Evolutionary conservation across 2,329 filamentous ascomycete genomes (phyloP).

Genomic region (Phoma sp.): DNA sequence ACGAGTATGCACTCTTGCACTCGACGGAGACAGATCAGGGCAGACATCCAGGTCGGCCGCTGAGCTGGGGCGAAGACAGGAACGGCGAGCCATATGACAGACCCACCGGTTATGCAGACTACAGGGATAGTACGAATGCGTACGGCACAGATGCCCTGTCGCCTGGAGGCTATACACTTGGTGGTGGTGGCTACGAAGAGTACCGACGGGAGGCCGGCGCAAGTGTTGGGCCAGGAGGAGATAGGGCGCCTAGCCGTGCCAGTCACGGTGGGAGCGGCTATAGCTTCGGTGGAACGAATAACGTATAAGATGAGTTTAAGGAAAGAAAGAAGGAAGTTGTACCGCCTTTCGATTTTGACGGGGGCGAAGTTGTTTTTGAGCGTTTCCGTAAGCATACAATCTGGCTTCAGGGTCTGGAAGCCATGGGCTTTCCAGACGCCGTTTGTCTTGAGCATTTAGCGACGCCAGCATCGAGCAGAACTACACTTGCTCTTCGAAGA

Average conservation of each 20-base stretch:
- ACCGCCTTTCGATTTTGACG: too few relatives aligned
- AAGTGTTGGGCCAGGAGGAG: constrained; percentile 7
- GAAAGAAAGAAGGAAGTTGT: not conserved
- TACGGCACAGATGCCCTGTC: constrained; percentile 40
- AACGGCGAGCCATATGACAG: constrained; percentile 24
- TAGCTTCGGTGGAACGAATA: constrained; percentile 24
- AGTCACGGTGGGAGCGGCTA: constrained; percentile 33
- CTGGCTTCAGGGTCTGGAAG: not conserved
- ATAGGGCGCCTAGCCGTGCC: constrained; percentile 13
- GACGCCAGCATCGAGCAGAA: not conserved
- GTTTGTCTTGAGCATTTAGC: constrained; percentile 6
- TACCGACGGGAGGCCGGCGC: constrained; percentile 37
- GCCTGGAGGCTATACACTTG: constrained; percentile 25
- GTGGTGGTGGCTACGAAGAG: constrained; percentile 44
- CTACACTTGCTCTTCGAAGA: not conserved
- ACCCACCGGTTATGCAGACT: constrained; percentile 37
- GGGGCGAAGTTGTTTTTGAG: not conserved
- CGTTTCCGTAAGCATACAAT: constrained; percentile 5
- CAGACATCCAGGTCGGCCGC: constrained; percentile 49
- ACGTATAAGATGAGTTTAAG: constrained; percentile 4
- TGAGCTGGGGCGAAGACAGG: constrained; percentile 49
- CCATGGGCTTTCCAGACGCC: not conserved
- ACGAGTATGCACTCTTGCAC: constrained; percentile 60
- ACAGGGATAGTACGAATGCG: constrained; percentile 51
- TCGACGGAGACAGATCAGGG: constrained; percentile 49